These are phyloP conservation scores for Fusarium sp. DNA, from an alignment of 2,329 filamentous ascomycete genomes.

Conservation along the genomic window DNA sequence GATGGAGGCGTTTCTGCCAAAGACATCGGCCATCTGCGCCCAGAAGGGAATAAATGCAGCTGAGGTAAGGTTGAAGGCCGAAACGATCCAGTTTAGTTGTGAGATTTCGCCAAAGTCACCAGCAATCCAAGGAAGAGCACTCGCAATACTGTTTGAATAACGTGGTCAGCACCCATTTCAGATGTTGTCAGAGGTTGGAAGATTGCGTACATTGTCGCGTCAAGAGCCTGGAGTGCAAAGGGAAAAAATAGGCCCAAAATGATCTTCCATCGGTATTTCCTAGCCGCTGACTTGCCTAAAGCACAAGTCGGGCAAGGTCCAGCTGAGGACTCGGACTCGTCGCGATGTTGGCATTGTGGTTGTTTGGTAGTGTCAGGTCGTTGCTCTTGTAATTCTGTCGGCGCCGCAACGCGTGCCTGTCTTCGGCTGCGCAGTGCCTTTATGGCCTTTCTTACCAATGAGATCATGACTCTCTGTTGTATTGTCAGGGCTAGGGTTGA, in stretches of 20 bases:
- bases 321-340: constrained; percentile 23
- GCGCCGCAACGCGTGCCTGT: neutral
- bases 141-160: constrained; percentile 50
- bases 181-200: neutral
- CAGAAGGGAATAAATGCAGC: constrained; percentile 78
- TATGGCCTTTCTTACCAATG: constrained; percentile 29
- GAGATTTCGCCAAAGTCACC: constrained; percentile 73
- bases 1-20: constrained; percentile 73
- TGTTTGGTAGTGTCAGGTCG: constrained; percentile 20
- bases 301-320: constrained; percentile 51
- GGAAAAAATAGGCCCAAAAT: constrained; percentile 72
- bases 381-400: constrained; percentile 4
- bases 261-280: constrained; percentile 70
- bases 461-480: constrained; percentile 26
- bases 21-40: constrained; percentile 76
- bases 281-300: constrained; percentile 52
- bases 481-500: neutral
- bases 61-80: constrained; percentile 77
- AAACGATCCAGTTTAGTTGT: constrained; percentile 79
- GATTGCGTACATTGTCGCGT: constrained; percentile 70
- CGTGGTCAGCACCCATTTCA: constrained; percentile 12
- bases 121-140: constrained; percentile 69
- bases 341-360: constrained; percentile 43
- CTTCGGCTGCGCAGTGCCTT: constrained; percentile 18
- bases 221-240: constrained; percentile 74